These are phyloP conservation scores for Bombardia bombarda DNA, from an alignment of 495 filamentous ascomycete genomes.

Conservation along the genomic window DNA sequence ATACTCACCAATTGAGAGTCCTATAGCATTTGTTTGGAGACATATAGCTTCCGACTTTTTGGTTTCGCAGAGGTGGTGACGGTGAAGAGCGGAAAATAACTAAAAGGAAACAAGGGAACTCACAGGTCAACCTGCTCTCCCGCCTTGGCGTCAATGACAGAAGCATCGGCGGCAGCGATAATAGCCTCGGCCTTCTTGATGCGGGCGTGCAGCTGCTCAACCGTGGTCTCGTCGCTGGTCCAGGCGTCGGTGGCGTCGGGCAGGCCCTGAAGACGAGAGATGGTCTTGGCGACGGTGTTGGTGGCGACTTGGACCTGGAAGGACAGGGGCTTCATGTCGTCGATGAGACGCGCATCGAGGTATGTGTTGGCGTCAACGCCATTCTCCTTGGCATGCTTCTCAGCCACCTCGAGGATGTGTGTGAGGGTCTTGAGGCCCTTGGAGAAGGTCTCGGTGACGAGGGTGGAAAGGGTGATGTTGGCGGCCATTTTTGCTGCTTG, in stretches of 20 bases:
- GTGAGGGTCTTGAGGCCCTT: constrained; percentile 20
- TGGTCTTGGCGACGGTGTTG: constrained; percentile 17
- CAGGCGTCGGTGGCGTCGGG: background rate
- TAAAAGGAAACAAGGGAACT: background rate
- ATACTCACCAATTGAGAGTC: background rate
- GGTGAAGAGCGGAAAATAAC: background rate
- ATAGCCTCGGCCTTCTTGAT: constrained; percentile 12
- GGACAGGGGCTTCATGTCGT: constrained; percentile 41
- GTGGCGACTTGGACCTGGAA: constrained; percentile 38
- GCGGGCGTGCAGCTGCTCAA: constrained; percentile 13
- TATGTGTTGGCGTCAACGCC: constrained; percentile 12
- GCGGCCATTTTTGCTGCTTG: constrained; percentile 3
- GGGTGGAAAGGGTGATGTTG: constrained; percentile 21
- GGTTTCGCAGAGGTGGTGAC: too few relatives aligned
- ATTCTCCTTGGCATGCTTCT: constrained; percentile 13
- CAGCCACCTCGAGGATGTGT: constrained; percentile 20
- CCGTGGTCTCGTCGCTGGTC: constrained; percentile 16
- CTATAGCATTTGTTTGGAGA: background rate
- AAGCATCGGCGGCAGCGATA: constrained; percentile 28
- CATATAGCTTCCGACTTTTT: too few relatives aligned
- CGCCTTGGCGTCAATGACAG: constrained; percentile 17
- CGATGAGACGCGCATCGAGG: constrained; percentile 21
- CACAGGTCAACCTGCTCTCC: background rate
- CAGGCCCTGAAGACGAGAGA: constrained; percentile 10
- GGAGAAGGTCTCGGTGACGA: constrained; percentile 18